Conservation (phyloP, 768 basidiomycete genomes). For the Dioszegia crocea region DNA sequence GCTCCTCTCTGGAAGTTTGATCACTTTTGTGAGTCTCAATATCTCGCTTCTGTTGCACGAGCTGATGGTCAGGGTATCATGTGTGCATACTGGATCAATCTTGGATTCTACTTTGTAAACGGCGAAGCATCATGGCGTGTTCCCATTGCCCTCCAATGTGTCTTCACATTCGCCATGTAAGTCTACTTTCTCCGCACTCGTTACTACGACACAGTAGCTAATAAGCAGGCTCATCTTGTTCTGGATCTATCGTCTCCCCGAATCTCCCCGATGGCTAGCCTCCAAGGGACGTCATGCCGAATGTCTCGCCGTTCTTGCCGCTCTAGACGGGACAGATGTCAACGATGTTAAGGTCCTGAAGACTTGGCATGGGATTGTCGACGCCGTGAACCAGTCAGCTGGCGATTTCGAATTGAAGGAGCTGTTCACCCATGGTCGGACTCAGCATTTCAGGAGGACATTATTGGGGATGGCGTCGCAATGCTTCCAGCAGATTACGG, state of each 20-base stretch:
- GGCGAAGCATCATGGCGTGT: slow-evolving; percentile 61
- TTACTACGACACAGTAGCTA: slow-evolving; percentile 14
- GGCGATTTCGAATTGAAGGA: slow-evolving; percentile 54
- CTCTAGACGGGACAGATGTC: slow-evolving; percentile 56
- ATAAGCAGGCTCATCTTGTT: background rate
- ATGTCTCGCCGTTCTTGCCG: slow-evolving; percentile 62
- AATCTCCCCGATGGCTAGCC: slow-evolving; percentile 55
- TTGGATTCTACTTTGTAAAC: slow-evolving; percentile 59
- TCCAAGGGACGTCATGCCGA: slow-evolving; percentile 59
- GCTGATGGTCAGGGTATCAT: slow-evolving; percentile 54
- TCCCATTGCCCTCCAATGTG: slow-evolving; percentile 61
- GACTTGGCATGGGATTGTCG: slow-evolving; percentile 53
- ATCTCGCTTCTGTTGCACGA: background rate
- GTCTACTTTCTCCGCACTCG: slow-evolving; percentile 24
- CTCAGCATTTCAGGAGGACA: slow-evolving; percentile 62
- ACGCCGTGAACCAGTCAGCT: slow-evolving; percentile 55
- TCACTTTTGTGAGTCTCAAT: slow-evolving; percentile 14
- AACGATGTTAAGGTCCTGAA: slow-evolving; percentile 55
- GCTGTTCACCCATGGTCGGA: slow-evolving; percentile 58
- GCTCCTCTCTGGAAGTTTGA: slow-evolving; percentile 60
- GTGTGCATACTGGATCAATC: slow-evolving; percentile 66
- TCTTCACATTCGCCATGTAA: slow-evolving; percentile 58
- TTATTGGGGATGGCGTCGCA: slow-evolving; percentile 59
- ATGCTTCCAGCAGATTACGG: slow-evolving; percentile 64
- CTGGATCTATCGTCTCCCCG: slow-evolving; percentile 51